phyloP scores from a whole-genome alignment of 2,329 filamentous ascomycete genomes.

The Chaetomium strumarium region DNA sequence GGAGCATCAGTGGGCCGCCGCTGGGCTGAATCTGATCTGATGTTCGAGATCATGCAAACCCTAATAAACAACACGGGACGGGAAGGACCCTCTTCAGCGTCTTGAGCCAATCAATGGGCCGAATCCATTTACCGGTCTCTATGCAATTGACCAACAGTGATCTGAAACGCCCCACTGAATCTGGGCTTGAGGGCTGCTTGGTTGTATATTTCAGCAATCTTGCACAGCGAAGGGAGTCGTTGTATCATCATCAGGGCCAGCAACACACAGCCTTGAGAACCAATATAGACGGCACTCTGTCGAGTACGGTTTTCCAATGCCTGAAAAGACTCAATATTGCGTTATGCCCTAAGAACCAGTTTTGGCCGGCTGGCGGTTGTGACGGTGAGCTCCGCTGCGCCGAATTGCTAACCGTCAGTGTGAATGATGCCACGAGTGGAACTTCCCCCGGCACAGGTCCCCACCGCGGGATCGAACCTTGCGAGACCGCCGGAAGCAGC shows the following conservation, averaged over 20 bases:
- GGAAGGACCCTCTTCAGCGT: conserved; percentile 9
- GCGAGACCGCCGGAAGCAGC: neutral
- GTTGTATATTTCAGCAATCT: neutral
- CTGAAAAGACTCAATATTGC: conserved; percentile 19
- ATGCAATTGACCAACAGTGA: neutral
- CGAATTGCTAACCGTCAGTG: neutral
- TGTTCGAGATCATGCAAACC: conserved; percentile 9
- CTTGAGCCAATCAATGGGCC: neutral
- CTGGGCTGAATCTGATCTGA: conserved; percentile 18
- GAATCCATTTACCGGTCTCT: neutral
- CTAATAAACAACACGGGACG: conserved; percentile 12
- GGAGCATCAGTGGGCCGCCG: neutral
- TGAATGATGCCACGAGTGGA: conserved; percentile 13
- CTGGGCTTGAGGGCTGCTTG: conserved; percentile 6
- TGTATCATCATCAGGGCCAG: neutral
- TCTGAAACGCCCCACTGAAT: conserved; percentile 1
- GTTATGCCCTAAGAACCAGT: conserved; percentile 2
- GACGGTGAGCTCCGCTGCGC: neutral
- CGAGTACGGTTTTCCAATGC: neutral
- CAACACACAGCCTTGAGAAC: neutral
- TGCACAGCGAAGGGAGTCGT: neutral
- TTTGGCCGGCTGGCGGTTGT: neutral
- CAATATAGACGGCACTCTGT: neutral
- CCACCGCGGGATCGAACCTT: conserved; percentile 14
- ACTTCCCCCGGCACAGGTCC: neutral